Evolutionary conservation across 2,329 filamentous ascomycete genomes (phyloP), one percentile per base, ranked within the genome.

Genomic region (Aspergillus vadensis): DNA sequence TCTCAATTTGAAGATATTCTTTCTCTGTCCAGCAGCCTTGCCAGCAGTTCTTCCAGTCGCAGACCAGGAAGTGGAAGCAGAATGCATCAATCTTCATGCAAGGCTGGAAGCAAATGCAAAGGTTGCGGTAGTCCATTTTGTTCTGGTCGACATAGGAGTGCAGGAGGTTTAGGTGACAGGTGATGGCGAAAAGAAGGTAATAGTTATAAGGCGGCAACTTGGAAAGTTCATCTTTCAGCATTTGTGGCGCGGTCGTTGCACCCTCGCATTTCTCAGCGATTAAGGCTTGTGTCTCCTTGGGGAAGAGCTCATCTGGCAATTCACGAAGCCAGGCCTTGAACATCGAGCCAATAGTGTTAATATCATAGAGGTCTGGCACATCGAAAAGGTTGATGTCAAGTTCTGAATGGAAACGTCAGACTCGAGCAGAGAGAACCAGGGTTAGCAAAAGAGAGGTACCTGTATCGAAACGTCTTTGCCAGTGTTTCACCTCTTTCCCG

Each of bases 151-250:
- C 90, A 75, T 96, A 94, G 1, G 91, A 92, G 68, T 97, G 88
- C 9, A 98, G 84, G 25, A 97, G 85, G 69, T 92, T 97, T 52
- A 98, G 87, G 71, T 98, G 94, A 77, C 94, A 97, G 36, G 94
- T 98, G 69, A 97, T 97, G 69, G 94, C 94, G 74, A 98, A 98
- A 5, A 98, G 87, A 14, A 98, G 88, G 73, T 98, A 97, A 79
- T 98, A 98, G 79, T 97, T 96, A 82, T 95, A 97, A 0, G 94
- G 94, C 6, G 94, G 91, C n/a, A 98, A 83, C 68, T 91, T 93
- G 1, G 94, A 97, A 2, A 98, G 86, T 76, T 97, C 92, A 65
- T 97, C 92, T 67, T 96, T 88, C 59, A 98, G 85, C 76, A 95
- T 75, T 72, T 96, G 90, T 0, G 94, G 93, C 5, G 94, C 92